Evolutionary conservation across 2,329 filamentous ascomycete genomes (phyloP), one percentile per base, ranked within the genome.

Genomic region (Exophiala alcalophila): DNA sequence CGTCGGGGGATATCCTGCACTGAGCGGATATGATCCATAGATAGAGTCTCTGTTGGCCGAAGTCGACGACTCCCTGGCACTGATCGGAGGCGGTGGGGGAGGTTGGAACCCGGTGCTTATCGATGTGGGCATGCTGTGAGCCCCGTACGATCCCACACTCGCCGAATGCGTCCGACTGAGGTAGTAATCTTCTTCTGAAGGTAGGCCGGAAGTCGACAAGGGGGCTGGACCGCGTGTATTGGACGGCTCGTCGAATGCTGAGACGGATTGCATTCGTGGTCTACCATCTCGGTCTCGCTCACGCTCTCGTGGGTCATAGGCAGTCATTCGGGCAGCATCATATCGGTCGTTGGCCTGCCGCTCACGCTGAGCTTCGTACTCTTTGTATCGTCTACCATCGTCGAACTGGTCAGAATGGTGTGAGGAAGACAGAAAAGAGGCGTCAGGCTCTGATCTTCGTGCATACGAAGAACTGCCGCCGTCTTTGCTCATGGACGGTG

Each of bases 181-280:
- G 34, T 54, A 54, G 31, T 52, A 54, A 5, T 54, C 51, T 40
- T 54, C 51, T 7, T 54, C 51, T 14, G 24, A 35, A 15, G 33
- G 15, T 16, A 26, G 25, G 11, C 21, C 33, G 7, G 38, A 26
- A 6, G 12, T 29, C 7, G 37, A 29, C 16, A 37, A 36, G 36
- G 43, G 29, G 15, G 25, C 27, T 32, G 38, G 41, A 31, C 31
- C 32, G 20, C 32, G 44, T 39, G 26, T 27, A n/a, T n/a, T n/a
- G n/a, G n/a, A n/a, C n/a, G n/a, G n/a, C n/a, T 45, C 42, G 15
- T 40, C 42, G 5, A 45, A 45, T 10, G 27, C 49, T 5, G 49
- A 49, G 12, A 52, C 41, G 20, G 49, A 49, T 29, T 47, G 48
- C 33, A 48, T 46, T 23, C 51, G 41, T 14, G 51, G 42, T 28